phyloP scores from a whole-genome alignment of 352 stramenopile species.

The Elongisporangium undulatum region DNA sequence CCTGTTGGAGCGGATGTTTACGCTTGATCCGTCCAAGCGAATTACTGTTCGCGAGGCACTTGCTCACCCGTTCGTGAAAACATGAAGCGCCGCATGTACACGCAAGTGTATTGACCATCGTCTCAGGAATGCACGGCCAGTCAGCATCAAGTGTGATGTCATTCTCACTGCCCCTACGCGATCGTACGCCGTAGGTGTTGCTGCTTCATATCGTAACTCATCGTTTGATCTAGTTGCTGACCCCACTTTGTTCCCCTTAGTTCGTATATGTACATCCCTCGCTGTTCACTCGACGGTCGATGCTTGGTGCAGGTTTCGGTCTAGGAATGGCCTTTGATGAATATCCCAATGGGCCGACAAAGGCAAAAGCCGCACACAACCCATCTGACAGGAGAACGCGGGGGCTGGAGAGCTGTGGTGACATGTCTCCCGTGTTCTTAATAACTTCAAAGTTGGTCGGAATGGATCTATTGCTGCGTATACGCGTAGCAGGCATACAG shows the following conservation, averaged over 20 bases:
- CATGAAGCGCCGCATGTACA: constrained; percentile 3
- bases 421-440: not conserved
- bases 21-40: constrained; percentile 74
- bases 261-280: not conserved
- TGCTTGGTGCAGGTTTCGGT: not conserved
- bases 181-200: not conserved
- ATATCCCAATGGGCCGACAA: not conserved
- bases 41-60: constrained; percentile 74
- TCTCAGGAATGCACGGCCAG: not conserved
- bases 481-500: constrained; percentile 75
- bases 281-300: not conserved
- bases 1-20: constrained; percentile 83
- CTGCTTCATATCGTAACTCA: not conserved
- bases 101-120: not conserved
- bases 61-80: constrained; percentile 75
- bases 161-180: not conserved
- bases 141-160: not conserved
- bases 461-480: constrained; percentile 4
- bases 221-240: not conserved
- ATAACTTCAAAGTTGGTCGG: not conserved
- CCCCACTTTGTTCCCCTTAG: not conserved
- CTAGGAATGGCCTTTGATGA: not conserved
- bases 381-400: not conserved
- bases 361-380: not conserved
- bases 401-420: not conserved